Base-by-base conservation (phyloP, 1,139 yeast species). In the Blastobotrys petasosporus region DNA sequence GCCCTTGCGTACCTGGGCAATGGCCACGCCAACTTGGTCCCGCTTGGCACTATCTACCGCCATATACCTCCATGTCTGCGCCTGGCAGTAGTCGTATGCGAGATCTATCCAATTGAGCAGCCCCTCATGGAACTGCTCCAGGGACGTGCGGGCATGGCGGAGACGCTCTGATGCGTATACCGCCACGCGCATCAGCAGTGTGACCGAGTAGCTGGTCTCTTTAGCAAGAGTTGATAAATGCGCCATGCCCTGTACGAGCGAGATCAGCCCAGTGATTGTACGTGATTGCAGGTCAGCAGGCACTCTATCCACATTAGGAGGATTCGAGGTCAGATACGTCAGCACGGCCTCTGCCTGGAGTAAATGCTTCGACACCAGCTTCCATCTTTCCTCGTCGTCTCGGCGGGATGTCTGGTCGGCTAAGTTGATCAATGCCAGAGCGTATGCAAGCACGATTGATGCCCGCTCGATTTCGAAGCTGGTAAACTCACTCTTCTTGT, bases 101-200 rank as follows among this genome's bases (percentile, higher is more conserved):
- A 54, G 55, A 8, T 47, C 41, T 2, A 64, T 50, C 69, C 69
- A 66, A 2, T 47, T 39, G 4, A 42, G 44, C 10, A 61, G 45
- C 13, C 53, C 58, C 3, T 45, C 41, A 37, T 38, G 56, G 37
- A 40, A 47, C 11, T 41, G 36, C 41, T 25, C 42, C 39, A 29
- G 47, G 32, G 51, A 54, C 5, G 54, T 47, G 12, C 51, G 44
- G 3, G 68, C 62, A 2, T 63, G 49, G 3, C 59, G 55, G 38
- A 61, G 63, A 51, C 59, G 59, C 29, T 63, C 67, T 20, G 57
- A 54, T 0, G 68, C 66, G 47, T 48, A 64, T n/a, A 66, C 58
- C 2, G 68, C 60, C 1, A 64, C 59, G 9, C 69, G 54, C 12
- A 58, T 48, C 41, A 63, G 56, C 11, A 66, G 53, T 1, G 60